Evolutionary conservation across 495 filamentous ascomycete species (phyloP).

Genomic region (Massariosphaeria phaeospora): DNA sequence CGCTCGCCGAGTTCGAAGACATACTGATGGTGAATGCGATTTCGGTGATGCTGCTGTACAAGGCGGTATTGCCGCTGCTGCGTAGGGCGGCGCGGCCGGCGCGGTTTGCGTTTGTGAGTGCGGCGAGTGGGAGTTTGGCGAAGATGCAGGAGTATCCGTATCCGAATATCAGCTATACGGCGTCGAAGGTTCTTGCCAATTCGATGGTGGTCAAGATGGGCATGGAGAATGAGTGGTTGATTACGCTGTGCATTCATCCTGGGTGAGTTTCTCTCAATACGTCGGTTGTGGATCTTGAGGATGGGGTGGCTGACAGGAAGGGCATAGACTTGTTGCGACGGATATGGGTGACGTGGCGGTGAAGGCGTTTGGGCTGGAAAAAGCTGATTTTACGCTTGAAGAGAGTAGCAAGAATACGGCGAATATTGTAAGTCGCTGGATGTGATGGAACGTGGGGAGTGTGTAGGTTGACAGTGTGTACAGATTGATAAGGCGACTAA

Average conservation of each 20-base stretch:
- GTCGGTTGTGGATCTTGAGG: too few species aligned
- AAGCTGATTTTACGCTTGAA: background rate
- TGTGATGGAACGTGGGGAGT: too few species aligned
- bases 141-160: constrained; percentile 7
- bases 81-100: background rate
- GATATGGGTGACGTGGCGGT: background rate
- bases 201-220: constrained; percentile 1
- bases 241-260: constrained; percentile 16
- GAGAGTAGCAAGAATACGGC: background rate
- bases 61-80: constrained; percentile 2
- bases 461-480: background rate
- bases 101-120: constrained; percentile 10
- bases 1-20: constrained; percentile 2
- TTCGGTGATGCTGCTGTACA: constrained; percentile 3
- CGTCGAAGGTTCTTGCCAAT: constrained; percentile 10
- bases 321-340: background rate
- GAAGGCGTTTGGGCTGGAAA: background rate
- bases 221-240: constrained; percentile 21
- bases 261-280: too few species aligned
- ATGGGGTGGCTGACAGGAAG: too few species aligned
- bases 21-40: constrained; percentile 5
- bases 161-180: constrained; percentile 1
- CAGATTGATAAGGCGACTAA: constrained; percentile 9
- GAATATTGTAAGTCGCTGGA: background rate
- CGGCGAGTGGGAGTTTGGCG: background rate